Evolutionary conservation across 306 rosid species (phyloP), one percentile per base, ranked within the genome.

Genomic region (Begonia masoniana): DNA sequence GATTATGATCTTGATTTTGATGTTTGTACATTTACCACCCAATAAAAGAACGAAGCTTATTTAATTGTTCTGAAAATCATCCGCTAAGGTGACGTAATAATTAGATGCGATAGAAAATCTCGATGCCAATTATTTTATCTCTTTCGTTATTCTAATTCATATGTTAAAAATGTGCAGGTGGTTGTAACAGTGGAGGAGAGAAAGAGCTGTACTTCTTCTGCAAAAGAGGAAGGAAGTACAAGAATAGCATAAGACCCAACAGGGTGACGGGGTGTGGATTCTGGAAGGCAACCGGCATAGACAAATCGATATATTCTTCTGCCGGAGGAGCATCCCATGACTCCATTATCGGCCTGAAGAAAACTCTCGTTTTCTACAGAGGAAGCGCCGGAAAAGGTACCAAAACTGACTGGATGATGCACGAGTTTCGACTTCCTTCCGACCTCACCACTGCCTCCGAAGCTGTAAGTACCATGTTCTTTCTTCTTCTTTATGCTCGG

Each of bases 341-440:
- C 54, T 60, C 59, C 13, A 76, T 84, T 62, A 42, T 61, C 43
- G 97, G 97, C 10, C 94, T 89, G 58, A 89, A 89, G 69, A 89
- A 89, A 62, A 85, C 97, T 7, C 76, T 89, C 0, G 97, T 85
- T 0, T 89, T 78, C 66, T 89, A 89, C 41, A 71, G 87, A 14
- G 97, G 97, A 42, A 78, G 76, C 14, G 94, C 97, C 0, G 95
- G 95, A 13, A 89, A 81, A 75, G 97, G 95, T 49, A 72, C 82
- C 67, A 89, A 89, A 71, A 89, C 97, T 15, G 95, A 89, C 23
- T 89, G 97, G 97, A 89, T 89, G 97, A 89, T 89, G 97, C 95
- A 89, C n/a, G 97, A 89, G 70, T 89, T 85, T 76, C 97, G 97
- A 52, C 82, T 69, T 54, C 95, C 95, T 13, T 60, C 63, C 46